phyloP scores from a whole-genome alignment of 257 asterid species.

The Fraxinus pennsylvanica region DNA sequence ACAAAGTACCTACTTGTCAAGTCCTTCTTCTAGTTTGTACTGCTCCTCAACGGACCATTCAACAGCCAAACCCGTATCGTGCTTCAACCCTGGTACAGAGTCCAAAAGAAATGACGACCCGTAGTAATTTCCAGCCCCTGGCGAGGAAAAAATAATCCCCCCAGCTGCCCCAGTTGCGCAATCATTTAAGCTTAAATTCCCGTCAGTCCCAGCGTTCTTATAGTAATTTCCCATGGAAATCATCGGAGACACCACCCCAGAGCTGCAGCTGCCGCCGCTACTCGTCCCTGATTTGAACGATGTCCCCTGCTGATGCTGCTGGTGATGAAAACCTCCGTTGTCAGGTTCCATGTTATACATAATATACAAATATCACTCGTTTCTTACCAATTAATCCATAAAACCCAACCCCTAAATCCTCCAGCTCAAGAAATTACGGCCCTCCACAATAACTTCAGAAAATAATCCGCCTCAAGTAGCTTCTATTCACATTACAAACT shows the following conservation, averaged over 20 bases:
- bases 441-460: not conserved
- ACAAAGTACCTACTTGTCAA: constrained; percentile 75
- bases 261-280: constrained; percentile 36
- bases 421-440: not conserved
- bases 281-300: constrained; percentile 45
- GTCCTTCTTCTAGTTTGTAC: constrained; percentile 78
- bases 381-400: constrained; percentile 1
- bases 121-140: constrained; percentile 39
- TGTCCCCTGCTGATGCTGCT: constrained; percentile 39
- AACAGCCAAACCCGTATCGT: constrained; percentile 70
- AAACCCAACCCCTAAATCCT: not conserved
- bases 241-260: constrained; percentile 43
- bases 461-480: not conserved
- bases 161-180: constrained; percentile 35
- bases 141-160: constrained; percentile 51
- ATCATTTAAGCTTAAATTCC: constrained; percentile 39
- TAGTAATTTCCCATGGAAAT: constrained; percentile 49
- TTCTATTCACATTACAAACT: not conserved
- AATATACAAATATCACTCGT: not conserved
- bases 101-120: constrained; percentile 53
- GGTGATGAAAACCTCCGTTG: constrained; percentile 50
- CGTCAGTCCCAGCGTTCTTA: constrained; percentile 32
- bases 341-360: constrained; percentile 54
- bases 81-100: constrained; percentile 71
- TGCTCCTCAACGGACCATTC: constrained; percentile 87